A percentile compares a stretch with the other conserved stretches of the same genome.
Conservation (phyloP, 768 basidiomycete genomes). For the Phallus indusiatus region DNA sequence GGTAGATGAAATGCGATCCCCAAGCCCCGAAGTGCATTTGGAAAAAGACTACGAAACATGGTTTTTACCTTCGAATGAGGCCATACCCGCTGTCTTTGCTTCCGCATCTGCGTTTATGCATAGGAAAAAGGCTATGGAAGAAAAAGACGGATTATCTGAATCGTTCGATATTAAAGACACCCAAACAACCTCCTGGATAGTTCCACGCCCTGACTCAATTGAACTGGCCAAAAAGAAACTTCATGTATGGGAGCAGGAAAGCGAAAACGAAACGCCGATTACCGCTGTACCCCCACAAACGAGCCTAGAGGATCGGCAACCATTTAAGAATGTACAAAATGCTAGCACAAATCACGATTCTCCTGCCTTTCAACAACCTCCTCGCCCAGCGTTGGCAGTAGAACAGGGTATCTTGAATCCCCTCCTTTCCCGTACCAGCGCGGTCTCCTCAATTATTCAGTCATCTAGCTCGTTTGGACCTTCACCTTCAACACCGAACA, state of each 20-base stretch:
- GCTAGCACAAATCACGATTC: background rate
- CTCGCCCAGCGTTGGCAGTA: background rate
- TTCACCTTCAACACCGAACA: background rate
- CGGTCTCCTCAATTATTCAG: background rate
- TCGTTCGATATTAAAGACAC: constrained; percentile 26
- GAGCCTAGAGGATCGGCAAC: background rate
- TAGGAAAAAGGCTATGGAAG: constrained; percentile 44
- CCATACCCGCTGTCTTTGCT: constrained; percentile 10
- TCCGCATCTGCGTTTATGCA: constrained; percentile 22
- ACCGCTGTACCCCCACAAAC: background rate
- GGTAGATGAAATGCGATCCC: background rate
- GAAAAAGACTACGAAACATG: constrained; percentile 6
- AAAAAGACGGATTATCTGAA: constrained; percentile 22
- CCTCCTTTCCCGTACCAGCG: constrained; percentile 4
- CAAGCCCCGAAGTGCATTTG: background rate
- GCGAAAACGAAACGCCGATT: background rate
- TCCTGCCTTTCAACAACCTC: background rate
- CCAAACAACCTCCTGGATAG: constrained; percentile 3
- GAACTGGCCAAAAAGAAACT: constrained; percentile 46
- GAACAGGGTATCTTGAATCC: background rate
- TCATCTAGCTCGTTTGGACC: background rate
- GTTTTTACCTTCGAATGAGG: background rate
- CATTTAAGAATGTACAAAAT: constrained; percentile 4
- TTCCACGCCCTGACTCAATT: constrained; percentile 45
- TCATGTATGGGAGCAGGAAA: constrained; percentile 17